Evolutionary conservation across 2,329 filamentous ascomycete genomes (phyloP).

Genomic region (Hymenoscyphus fraxineus): DNA sequence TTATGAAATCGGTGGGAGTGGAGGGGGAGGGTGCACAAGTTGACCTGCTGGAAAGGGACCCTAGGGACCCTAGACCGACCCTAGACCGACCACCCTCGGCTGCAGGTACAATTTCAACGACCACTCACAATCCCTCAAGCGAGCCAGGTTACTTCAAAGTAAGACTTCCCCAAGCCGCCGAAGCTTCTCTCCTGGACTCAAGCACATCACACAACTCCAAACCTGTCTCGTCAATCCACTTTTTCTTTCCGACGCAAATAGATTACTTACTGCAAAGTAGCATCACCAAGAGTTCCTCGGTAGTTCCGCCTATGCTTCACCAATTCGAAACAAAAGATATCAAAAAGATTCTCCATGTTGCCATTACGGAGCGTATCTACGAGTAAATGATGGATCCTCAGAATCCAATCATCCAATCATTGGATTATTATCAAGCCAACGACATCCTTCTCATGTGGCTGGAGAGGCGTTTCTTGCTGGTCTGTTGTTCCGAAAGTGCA

Average conservation of each 20-base stretch:
- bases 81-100: not conserved
- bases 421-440: not conserved
- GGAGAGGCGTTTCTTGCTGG: not conserved
- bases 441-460: not conserved
- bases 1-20: constrained; percentile 1
- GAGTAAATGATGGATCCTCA: not conserved
- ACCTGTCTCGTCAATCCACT: too few relatives aligned
- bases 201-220: too few relatives aligned
- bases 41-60: not conserved
- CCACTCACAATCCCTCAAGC: not conserved
- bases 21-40: not conserved
- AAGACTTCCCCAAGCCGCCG: not conserved
- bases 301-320: too few relatives aligned
- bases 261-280: too few relatives aligned
- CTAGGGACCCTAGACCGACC: not conserved
- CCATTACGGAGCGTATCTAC: too few relatives aligned
- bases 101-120: not conserved
- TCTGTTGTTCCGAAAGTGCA: not conserved
- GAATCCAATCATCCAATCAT: not conserved
- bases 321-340: too few relatives aligned
- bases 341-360: too few relatives aligned
- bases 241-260: too few relatives aligned
- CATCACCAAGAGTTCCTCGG: too few relatives aligned
- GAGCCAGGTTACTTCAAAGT: not conserved
- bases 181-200: not conserved